Base-by-base conservation (phyloP, 2,329 filamentous ascomycete genomes). In the Fusarium musae region DNA sequence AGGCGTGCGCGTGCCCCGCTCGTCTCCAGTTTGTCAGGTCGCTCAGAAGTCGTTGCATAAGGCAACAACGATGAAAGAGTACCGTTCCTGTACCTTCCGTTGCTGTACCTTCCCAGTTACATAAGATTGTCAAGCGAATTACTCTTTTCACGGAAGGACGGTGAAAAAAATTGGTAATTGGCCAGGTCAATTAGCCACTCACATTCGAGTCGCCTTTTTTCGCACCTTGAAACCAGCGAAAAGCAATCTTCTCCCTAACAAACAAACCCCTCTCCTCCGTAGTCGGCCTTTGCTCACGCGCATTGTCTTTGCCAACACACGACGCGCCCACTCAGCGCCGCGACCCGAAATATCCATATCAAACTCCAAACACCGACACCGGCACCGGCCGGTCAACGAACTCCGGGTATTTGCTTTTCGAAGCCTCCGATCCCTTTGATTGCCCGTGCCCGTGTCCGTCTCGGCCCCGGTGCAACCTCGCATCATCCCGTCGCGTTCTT, bases 261-360 rank as follows among this genome's bases (percentile, higher is more conserved):
- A 69, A 69, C 69, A 72, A 75, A 74, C 67, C 77, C 75, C 76
- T 72, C 69, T 74, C 57, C 79, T 79, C 79, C 79, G 79, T 78
- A 80, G 73, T 81, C 79, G 79, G 79, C 78, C 75, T 64, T 75
- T 66, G 61, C 66, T 78, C 73, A 63, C 78, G 66, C 75, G 61
- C 66, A 49, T 72, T 73, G 68, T 74, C 70, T 72, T 69, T 70
- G 56, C 73, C 67, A 64, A 70, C 66, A 61, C 72, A 73, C 76
- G 64, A 73, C 75, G 69, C 75, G 70, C 73, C 69, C 68, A 67
- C 76, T 75, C 71, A 72, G 68, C 71, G 63, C 63, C 71, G 63
- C 63, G 68, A 74, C 59, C 59, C 63, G 65, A 69, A 73, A 66
- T 40, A 75, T 70, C 75, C 69, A 78, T 68, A 75, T 76, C 76